Evolutionary conservation across 2,329 filamentous ascomycete genomes (phyloP).

Genomic region (Pseudogymnoascus sp.): DNA sequence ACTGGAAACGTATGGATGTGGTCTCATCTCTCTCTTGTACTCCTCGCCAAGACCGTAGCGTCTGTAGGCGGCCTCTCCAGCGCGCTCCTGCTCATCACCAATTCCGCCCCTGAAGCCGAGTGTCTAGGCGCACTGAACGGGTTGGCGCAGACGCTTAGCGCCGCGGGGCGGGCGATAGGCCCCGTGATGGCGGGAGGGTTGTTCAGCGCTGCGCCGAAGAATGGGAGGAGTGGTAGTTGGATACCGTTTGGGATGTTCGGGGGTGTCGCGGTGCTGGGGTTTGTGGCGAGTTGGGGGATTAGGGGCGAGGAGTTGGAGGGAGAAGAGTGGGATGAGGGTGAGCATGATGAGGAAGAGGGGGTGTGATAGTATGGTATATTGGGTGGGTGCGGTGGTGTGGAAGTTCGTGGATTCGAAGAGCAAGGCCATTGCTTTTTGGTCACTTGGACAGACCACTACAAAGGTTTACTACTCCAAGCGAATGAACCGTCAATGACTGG

Average conservation of each 20-base stretch:
- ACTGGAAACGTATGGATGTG: slow-evolving; percentile 65
- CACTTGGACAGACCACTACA: neutral
- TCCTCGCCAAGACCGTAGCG: slow-evolving; percentile 84
- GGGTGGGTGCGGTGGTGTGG: neutral
- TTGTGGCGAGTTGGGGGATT: slow-evolving; percentile 71
- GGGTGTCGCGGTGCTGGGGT: slow-evolving; percentile 72
- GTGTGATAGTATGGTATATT: neutral
- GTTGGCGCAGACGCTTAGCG: slow-evolving; percentile 86
- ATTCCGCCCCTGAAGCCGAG: slow-evolving; percentile 77
- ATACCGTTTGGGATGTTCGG: slow-evolving; percentile 60
- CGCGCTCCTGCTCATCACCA: slow-evolving; percentile 84
- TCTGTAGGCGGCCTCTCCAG: slow-evolving; percentile 85
- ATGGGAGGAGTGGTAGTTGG: slow-evolving; percentile 80
- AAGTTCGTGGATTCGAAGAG: neutral
- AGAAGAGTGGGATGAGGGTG: slow-evolving; percentile 35
- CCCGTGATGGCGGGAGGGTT: slow-evolving; percentile 82
- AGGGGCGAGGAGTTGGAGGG: slow-evolving; percentile 54
- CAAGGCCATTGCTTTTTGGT: neutral
- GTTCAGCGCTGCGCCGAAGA: slow-evolving; percentile 71
- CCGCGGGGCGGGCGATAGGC: slow-evolving; percentile 78
- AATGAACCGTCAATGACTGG: neutral
- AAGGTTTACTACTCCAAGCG: neutral
- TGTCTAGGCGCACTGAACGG: slow-evolving; percentile 88
- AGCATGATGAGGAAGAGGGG: slow-evolving; percentile 20
- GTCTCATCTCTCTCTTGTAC: slow-evolving; percentile 66